Evolutionary conservation across 306 rosid species (phyloP).

Genomic region (Rosa persica): DNA sequence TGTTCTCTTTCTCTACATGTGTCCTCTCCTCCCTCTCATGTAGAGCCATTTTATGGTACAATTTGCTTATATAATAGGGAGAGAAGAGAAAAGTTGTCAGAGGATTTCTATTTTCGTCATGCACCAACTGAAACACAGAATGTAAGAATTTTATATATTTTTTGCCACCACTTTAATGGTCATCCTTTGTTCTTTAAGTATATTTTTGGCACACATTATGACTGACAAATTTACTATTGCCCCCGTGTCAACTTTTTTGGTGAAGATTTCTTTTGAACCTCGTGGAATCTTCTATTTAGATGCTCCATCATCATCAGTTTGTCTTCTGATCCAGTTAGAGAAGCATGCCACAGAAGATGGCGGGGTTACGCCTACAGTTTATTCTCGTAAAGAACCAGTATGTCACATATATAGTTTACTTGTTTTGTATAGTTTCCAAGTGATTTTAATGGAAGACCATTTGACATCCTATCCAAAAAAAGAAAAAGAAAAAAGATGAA

Average conservation of each 20-base stretch:
- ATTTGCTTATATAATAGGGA: slow-evolving; percentile 97
- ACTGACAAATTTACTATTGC: slow-evolving; percentile 20
- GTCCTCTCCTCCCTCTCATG: slow-evolving; percentile 26
- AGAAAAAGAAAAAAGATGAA: background rate
- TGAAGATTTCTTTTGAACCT: slow-evolving; percentile 50
- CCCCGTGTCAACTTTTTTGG: slow-evolving; percentile 38
- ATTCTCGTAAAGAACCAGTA: slow-evolving; percentile 97
- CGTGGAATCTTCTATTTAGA: slow-evolving; percentile 86
- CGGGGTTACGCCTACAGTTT: slow-evolving; percentile 88
- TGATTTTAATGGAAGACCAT: background rate
- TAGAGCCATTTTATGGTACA: slow-evolving; percentile 97
- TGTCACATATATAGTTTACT: slow-evolving; percentile 31
- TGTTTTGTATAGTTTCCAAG: slow-evolving; percentile 8
- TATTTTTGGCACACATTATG: background rate
- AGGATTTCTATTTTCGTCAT: slow-evolving; percentile 80
- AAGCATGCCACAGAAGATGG: slow-evolving; percentile 97
- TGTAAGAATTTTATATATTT: slow-evolving; percentile 46
- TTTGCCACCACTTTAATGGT: background rate
- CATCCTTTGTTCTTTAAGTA: background rate
- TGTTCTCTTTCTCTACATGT: slow-evolving; percentile 30
- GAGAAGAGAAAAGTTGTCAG: slow-evolving; percentile 93
- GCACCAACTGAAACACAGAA: slow-evolving; percentile 69
- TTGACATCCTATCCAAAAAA: too few relatives aligned
- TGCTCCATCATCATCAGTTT: slow-evolving; percentile 91
- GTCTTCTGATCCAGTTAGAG: slow-evolving; percentile 94